Conservation (phyloP, 225 moss, liverwort and hornwort genomes). For the Rhytidiadelphus loreus region DNA sequence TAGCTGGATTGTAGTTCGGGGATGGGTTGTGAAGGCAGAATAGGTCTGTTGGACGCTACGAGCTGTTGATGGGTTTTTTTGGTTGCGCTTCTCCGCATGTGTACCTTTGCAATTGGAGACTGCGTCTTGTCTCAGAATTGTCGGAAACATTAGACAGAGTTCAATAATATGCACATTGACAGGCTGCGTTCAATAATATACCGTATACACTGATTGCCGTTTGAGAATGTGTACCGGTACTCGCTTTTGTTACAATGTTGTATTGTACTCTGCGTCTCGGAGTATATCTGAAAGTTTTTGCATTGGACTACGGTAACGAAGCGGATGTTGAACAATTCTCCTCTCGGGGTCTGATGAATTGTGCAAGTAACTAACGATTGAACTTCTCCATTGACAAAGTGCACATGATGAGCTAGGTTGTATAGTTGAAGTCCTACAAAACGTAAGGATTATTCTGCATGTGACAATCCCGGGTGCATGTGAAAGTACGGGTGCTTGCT, state of each 20-base stretch:
- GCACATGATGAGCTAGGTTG: not conserved
- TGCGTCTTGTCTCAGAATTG: conserved; percentile 9
- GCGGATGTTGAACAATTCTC: not conserved
- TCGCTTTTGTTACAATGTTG: not conserved
- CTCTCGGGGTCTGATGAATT: not conserved
- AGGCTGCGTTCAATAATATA: not conserved
- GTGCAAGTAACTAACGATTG: not conserved
- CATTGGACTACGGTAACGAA: not conserved
- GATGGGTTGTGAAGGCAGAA: not conserved
- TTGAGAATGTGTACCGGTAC: not conserved
- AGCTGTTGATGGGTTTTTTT: not conserved
- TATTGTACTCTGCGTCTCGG: not conserved
- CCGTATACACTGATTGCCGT: not conserved
- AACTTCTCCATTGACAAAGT: not conserved
- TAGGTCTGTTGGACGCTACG: not conserved
- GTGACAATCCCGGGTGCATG: not conserved
- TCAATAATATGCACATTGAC: not conserved
- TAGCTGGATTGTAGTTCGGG: not conserved
- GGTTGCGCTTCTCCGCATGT: conserved; percentile 4
- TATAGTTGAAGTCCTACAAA: not conserved
- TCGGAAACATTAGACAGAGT: not conserved
- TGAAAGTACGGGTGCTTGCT: not conserved
- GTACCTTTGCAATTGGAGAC: conserved; percentile 4
- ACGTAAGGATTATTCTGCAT: not conserved
- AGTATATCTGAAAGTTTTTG: not conserved